Evolutionary conservation across 169 alveolate genomes (phyloP).

Genomic region (Eimeria falciformis): DNA sequence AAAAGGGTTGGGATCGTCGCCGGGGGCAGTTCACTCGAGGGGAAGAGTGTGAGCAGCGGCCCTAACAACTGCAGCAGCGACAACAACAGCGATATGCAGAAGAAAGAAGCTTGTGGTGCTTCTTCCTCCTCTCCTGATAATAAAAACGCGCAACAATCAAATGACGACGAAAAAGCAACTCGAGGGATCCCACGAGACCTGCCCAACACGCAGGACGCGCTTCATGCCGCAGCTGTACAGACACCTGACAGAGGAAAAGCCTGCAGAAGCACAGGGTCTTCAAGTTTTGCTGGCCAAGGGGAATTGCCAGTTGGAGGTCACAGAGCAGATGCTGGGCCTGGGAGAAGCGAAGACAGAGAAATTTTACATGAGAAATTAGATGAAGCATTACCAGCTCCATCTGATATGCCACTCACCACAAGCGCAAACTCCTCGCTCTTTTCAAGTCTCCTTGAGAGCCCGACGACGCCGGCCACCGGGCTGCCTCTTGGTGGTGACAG

Average conservation of each 20-base stretch:
- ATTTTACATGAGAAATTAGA: too few relatives aligned
- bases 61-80: not conserved
- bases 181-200: not conserved
- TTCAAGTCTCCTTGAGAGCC: not conserved
- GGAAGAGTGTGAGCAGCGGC: constrained; percentile 27
- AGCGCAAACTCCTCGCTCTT: not conserved
- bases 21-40: not conserved
- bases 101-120: not conserved
- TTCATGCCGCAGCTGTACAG: not conserved
- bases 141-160: not conserved
- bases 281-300: not conserved
- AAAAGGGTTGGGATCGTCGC: not conserved
- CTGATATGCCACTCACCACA: not conserved
- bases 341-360: too few relatives aligned
- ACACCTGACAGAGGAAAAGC: not conserved
- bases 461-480: not conserved
- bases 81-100: not conserved
- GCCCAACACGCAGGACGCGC: not conserved
- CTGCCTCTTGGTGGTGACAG: too few relatives aligned
- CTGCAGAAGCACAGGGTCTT: not conserved
- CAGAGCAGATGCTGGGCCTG: too few relatives aligned
- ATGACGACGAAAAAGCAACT: not conserved
- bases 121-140: not conserved
- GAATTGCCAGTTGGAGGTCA: too few relatives aligned
- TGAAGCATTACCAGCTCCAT: not conserved